phyloP scores from a whole-genome alignment of 192 early-diverging fungal species.

The Allomyces macrogynus region DNA sequence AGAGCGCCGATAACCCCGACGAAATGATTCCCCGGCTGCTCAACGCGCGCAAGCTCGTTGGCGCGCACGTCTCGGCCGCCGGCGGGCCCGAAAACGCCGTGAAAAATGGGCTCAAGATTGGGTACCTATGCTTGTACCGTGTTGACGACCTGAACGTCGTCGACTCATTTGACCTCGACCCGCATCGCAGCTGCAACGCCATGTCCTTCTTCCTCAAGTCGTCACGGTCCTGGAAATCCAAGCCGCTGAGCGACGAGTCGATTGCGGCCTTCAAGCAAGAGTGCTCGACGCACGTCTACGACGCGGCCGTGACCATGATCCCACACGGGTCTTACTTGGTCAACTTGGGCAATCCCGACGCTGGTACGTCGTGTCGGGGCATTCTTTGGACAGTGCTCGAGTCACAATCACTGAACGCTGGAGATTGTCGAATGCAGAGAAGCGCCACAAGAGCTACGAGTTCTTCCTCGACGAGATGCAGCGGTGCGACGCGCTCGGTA shows the following conservation, averaged over 20 bases:
- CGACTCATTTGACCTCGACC: neutral
- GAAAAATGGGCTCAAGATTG: neutral
- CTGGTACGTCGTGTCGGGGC: neutral
- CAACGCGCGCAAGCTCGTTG: neutral
- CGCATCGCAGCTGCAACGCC: neutral
- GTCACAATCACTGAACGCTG: no score
- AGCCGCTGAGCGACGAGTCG: conserved; percentile 1
- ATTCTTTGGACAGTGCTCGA: no score
- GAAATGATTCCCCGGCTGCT: neutral
- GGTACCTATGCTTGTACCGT: neutral
- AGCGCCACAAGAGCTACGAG: conserved; percentile 10
- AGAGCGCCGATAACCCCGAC: neutral
- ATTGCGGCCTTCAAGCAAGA: conserved; percentile 8
- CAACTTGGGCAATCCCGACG: conserved; percentile 18
- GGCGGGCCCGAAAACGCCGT: neutral
- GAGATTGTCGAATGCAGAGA: conserved; percentile 1
- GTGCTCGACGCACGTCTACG: neutral
- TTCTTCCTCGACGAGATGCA: conserved; percentile 19
- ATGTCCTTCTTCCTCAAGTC: conserved; percentile 1
- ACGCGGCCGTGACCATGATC: conserved; percentile 7
- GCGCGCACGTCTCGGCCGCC: neutral
- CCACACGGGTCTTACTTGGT: conserved; percentile 24
- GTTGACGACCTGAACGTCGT: neutral
- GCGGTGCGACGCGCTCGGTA: conserved; percentile 12
- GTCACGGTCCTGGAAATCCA: conserved; percentile 8